Percentiles rank a stretch among this genome's conserved stretches.
phyloP scores from a whole-genome alignment of 352 stramenopile species.

The Pythium vanterpoolii region DNA sequence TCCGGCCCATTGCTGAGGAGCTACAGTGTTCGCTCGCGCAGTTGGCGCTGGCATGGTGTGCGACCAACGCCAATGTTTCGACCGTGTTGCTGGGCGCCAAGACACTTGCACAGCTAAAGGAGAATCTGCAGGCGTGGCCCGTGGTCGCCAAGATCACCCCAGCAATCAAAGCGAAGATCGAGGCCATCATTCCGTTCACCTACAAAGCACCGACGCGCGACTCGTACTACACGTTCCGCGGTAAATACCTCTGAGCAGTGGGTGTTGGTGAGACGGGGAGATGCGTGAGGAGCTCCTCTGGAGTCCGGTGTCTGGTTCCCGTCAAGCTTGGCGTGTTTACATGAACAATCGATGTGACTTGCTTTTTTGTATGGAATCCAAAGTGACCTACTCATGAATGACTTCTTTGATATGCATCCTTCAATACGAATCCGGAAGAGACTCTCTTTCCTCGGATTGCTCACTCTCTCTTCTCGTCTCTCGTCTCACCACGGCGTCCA shows the following conservation, averaged over 20 bases:
- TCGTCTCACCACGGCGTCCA: neutral
- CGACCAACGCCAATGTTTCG: slow-evolving; percentile 40
- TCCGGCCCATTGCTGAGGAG: slow-evolving; percentile 32
- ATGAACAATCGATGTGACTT: neutral
- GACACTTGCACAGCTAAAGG: slow-evolving; percentile 36
- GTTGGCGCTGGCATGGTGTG: slow-evolving; percentile 40
- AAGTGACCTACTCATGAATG: neutral
- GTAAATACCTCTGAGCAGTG: neutral
- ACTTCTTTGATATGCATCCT: neutral
- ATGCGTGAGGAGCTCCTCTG: neutral
- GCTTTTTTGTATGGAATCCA: neutral
- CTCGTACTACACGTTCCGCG: neutral
- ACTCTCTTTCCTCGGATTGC: neutral
- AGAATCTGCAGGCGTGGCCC: slow-evolving; percentile 50
- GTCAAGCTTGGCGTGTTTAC: neutral
- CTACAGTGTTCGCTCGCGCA: slow-evolving; percentile 37
- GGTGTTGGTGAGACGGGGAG: neutral
- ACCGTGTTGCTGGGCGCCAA: slow-evolving; percentile 43
- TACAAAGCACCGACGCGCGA: slow-evolving; percentile 5
- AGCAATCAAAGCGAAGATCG: slow-evolving; percentile 41
- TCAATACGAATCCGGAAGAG: neutral
- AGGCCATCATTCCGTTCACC: slow-evolving; percentile 32
- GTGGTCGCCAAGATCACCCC: slow-evolving; percentile 39
- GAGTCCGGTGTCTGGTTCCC: neutral
- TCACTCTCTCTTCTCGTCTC: neutral